These are phyloP conservation scores for Plantago major DNA, from an alignment of 257 asterid genomes.

Conservation along the genomic window DNA sequence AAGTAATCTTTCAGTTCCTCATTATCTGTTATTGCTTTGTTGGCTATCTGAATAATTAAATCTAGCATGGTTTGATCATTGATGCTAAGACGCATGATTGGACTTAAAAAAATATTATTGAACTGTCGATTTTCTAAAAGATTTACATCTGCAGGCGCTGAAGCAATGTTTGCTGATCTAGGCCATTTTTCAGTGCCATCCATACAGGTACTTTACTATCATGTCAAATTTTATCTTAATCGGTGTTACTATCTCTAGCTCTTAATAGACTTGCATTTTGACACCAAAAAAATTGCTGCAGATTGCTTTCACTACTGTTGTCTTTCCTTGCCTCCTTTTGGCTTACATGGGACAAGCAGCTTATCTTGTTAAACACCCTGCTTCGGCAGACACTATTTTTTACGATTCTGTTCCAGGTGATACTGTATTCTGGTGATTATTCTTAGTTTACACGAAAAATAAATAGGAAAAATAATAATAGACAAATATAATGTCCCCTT, in stretches of 20 bases:
- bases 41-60: not conserved
- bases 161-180: conserved; percentile 98
- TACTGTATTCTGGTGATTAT: not conserved
- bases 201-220: conserved; percentile 58
- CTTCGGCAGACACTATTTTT: conserved; percentile 50
- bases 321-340: conserved; percentile 90
- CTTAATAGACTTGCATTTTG: conserved; percentile 1
- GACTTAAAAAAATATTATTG: not conserved
- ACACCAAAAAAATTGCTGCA: conserved; percentile 23
- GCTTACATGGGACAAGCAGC: conserved; percentile 99
- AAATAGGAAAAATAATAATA: not conserved
- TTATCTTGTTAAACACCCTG: conserved; percentile 65
- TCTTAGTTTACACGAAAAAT: not conserved
- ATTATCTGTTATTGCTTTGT: not conserved
- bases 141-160: conserved; percentile 64
- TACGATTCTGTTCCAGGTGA: conserved; percentile 91
- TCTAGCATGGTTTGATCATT: not conserved
- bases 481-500: not conserved
- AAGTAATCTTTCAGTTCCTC: conserved; percentile 2
- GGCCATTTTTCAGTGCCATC: conserved; percentile 91
- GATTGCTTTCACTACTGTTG: conserved; percentile 85
- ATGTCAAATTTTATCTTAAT: not conserved
- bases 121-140: not conserved
- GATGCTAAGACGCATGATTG: not conserved
- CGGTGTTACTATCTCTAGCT: not conserved